phyloP scores from a whole-genome alignment of 2,329 filamentous ascomycete species.

The Fusarium anguioides region DNA sequence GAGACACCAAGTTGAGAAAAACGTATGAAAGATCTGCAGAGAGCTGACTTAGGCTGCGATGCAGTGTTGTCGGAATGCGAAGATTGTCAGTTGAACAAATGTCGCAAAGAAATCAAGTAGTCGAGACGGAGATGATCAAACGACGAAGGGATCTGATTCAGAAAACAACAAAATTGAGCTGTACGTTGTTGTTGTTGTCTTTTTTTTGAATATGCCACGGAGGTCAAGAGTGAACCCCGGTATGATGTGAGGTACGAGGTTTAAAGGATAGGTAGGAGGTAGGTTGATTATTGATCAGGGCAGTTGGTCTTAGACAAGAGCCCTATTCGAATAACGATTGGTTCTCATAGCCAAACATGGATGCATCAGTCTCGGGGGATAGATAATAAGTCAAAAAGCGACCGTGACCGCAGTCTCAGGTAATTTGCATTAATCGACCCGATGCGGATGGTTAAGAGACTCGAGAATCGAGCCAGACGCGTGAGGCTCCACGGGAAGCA shows the following conservation, averaged over 20 bases:
- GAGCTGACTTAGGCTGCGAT: not conserved
- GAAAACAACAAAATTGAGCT: not conserved
- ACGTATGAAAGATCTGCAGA: not conserved
- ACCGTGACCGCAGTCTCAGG: not conserved
- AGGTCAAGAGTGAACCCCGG: constrained; percentile 3
- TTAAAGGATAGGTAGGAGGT: too few species aligned
- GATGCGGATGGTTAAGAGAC: not conserved
- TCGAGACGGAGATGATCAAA: not conserved
- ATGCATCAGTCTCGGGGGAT: not conserved
- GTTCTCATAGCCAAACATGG: not conserved
- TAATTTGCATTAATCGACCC: not conserved
- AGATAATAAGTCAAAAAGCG: not conserved
- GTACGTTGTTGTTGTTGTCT: constrained; percentile 1
- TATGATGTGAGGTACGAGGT: not conserved
- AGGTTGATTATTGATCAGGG: constrained; percentile 30
- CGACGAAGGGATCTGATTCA: not conserved
- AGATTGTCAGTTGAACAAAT: not conserved
- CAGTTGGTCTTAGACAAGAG: constrained; percentile 24
- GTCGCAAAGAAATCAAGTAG: not conserved
- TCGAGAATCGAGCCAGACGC: not conserved
- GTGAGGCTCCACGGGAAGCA: constrained; percentile 12
- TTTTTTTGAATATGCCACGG: not conserved
- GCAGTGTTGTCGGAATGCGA: not conserved
- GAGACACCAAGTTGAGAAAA: not conserved
- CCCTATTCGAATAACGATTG: not conserved